A percentile compares a stretch with the other conserved stretches of the same genome.
These are phyloP conservation scores for Emericellopsis cladophorae DNA, from an alignment of 2,329 filamentous ascomycete species.

Conservation along the genomic window DNA sequence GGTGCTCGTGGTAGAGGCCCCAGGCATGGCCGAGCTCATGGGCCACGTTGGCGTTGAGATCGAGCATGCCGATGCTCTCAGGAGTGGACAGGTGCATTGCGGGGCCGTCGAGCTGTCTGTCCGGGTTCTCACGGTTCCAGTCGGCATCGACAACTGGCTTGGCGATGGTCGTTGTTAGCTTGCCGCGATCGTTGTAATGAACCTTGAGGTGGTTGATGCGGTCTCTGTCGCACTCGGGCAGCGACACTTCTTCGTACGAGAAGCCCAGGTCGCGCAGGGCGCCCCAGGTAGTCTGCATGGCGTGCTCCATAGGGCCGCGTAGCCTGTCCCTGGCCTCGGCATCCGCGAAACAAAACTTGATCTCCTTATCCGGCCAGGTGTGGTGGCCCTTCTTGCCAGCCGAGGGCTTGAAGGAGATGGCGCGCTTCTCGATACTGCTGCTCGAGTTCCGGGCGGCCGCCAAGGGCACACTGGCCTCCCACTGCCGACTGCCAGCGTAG, in stretches of 20 bases:
- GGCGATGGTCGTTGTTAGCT: slow-evolving; percentile 3
- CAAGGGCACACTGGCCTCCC: slow-evolving; percentile 4
- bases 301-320: neutral
- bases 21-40: slow-evolving; percentile 15
- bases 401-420: neutral
- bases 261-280: slow-evolving; percentile 2
- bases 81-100: slow-evolving; percentile 4
- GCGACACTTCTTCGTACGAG: slow-evolving; percentile 5
- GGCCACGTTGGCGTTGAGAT: slow-evolving; percentile 8
- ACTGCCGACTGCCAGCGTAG: slow-evolving; percentile 1
- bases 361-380: slow-evolving; percentile 8
- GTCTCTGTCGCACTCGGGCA: slow-evolving; percentile 2
- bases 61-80: slow-evolving; percentile 4
- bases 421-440: neutral
- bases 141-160: slow-evolving; percentile 1
- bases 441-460: too few species aligned
- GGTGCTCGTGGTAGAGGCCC: slow-evolving; percentile 14
- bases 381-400: neutral
- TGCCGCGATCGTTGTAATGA: slow-evolving; percentile 3
- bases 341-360: slow-evolving; percentile 7
- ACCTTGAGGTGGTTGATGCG: slow-evolving; percentile 2
- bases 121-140: too few species aligned
- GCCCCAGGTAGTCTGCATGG: neutral
- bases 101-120: slow-evolving; percentile 5
- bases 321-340: neutral